phyloP scores from a whole-genome alignment of 2,329 filamentous ascomycete genomes.

The Aureobasidium sp. region DNA sequence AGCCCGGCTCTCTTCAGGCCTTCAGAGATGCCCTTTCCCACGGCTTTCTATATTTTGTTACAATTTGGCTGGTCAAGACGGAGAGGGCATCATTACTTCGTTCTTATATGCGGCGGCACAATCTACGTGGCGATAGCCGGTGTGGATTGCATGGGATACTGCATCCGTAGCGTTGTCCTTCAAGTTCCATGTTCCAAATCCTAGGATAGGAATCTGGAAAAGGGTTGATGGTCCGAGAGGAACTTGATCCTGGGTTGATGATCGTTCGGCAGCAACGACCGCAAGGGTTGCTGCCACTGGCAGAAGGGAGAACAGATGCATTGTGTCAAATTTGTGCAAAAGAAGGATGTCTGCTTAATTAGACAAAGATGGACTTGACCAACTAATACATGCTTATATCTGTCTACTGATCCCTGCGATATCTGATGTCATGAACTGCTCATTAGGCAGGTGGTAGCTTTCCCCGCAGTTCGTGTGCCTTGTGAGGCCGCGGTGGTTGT shows the following conservation, averaged over 20 bases:
- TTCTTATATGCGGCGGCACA: constrained; percentile 39
- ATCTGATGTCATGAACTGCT: constrained; percentile 9
- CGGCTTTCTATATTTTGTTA: constrained; percentile 24
- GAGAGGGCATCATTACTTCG: constrained; percentile 22
- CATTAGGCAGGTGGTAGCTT: not conserved
- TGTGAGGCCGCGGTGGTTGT: not conserved
- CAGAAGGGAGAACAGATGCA: constrained; percentile 15
- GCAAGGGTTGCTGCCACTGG: constrained; percentile 21
- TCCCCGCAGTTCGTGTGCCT: constrained; percentile 2
- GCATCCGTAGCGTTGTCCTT: constrained; percentile 30
- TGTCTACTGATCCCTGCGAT: not conserved
- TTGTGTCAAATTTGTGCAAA: not conserved
- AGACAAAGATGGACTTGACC: not conserved
- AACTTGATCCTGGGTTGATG: constrained; percentile 17
- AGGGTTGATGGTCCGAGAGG: constrained; percentile 22
- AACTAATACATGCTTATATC: not conserved
- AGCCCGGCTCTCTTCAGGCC: constrained; percentile 29
- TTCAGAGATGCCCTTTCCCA: constrained; percentile 36
- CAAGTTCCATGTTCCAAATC: constrained; percentile 35
- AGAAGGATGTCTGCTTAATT: not conserved
- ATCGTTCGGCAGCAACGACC: not conserved
- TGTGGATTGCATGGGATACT: constrained; percentile 35
- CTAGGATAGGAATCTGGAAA: constrained; percentile 28
- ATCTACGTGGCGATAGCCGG: constrained; percentile 51
- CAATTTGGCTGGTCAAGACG: not conserved